phyloP scores from a whole-genome alignment of 1,139 yeast species.

The Kodamaea fungicola region DNA sequence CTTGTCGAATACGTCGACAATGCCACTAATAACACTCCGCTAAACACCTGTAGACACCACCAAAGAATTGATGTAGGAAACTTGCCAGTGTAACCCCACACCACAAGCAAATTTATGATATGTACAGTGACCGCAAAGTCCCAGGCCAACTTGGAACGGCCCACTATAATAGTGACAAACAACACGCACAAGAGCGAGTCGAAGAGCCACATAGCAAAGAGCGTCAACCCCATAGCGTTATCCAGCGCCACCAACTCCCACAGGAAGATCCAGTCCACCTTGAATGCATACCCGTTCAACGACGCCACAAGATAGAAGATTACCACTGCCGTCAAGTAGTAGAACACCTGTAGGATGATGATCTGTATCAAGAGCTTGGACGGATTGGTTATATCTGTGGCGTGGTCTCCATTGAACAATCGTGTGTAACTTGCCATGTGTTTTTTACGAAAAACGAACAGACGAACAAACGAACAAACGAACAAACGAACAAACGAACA shows the following conservation, averaged over 20 bases:
- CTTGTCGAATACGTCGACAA: conserved; percentile 84
- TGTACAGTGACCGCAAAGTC: conserved; percentile 92
- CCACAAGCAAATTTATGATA: conserved; percentile 69
- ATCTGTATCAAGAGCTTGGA: conserved; percentile 52
- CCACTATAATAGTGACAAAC: conserved; percentile 82
- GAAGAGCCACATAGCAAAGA: conserved; percentile 72
- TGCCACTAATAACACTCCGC: conserved; percentile 66
- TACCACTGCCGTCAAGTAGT: conserved; percentile 59
- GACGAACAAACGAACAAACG: neutral
- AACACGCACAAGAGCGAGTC: conserved; percentile 76
- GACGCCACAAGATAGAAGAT: conserved; percentile 56
- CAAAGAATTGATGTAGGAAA: conserved; percentile 73
- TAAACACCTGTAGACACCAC: conserved; percentile 78
- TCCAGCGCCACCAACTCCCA: conserved; percentile 75
- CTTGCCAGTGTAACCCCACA: conserved; percentile 59
- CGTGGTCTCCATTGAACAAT: conserved; percentile 22
- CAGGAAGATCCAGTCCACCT: conserved; percentile 69
- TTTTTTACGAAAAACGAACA: neutral
- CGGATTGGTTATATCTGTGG: conserved; percentile 35
- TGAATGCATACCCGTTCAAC: conserved; percentile 61
- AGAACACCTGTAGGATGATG: conserved; percentile 59
- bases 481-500: too few relatives aligned
- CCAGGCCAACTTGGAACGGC: conserved; percentile 90
- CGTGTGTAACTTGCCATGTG: conserved; percentile 16
- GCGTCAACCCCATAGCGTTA: conserved; percentile 75